Conservation (phyloP, 495 filamentous ascomycete species). For the Aspergillus olivimuriae region DNA sequence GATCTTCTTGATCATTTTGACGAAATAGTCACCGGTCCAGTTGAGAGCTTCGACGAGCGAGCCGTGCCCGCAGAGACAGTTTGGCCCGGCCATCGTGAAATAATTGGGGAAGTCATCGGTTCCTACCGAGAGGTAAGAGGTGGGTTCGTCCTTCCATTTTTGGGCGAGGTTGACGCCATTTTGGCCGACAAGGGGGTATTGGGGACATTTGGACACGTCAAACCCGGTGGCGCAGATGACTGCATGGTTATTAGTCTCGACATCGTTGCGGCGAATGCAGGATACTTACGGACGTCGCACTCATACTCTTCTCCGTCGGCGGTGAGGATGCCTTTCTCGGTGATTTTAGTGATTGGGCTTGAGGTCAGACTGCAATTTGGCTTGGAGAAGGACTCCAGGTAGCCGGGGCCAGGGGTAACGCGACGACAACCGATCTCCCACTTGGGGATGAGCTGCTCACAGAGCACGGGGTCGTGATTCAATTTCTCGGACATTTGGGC, state of each 20-base stretch:
- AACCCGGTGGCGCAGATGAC: conserved; percentile 2
- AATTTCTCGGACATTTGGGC: neutral
- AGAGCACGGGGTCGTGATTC: neutral
- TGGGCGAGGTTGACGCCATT: conserved; percentile 1
- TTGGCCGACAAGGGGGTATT: neutral
- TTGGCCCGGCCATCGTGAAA: neutral
- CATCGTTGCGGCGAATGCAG: neutral
- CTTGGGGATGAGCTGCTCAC: neutral
- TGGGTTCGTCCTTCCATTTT: neutral
- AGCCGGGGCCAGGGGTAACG: neutral
- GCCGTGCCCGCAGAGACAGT: neutral
- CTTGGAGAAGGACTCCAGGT: neutral
- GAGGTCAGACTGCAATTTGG: neutral
- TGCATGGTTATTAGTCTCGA: neutral
- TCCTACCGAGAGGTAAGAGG: neutral
- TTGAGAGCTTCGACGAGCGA: neutral
- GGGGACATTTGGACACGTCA: neutral
- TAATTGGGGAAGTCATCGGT: conserved; percentile 1
- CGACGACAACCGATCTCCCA: conserved; percentile 2
- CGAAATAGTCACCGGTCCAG: neutral
- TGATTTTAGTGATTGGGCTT: neutral
- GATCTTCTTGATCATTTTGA: conserved; percentile 14
- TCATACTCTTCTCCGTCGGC: neutral
- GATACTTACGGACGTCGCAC: neutral
- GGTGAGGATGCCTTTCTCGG: neutral